These are phyloP conservation scores for Nicotiana knightiana DNA, from an alignment of 257 asterid species.

Conservation along the genomic window DNA sequence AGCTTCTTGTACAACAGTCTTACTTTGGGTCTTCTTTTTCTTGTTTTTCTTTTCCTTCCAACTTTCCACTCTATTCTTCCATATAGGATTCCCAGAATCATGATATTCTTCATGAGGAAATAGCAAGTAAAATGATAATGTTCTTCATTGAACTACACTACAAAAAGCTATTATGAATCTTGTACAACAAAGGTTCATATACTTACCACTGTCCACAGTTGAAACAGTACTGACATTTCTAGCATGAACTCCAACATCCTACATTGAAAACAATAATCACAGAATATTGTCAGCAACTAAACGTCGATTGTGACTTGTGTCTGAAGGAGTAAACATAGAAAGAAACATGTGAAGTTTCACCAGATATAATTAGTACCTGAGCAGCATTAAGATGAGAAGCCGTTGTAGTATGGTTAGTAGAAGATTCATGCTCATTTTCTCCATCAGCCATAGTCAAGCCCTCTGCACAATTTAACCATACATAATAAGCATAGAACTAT, in stretches of 20 bases:
- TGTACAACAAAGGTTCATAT: neutral
- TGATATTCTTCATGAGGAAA: conserved; percentile 43
- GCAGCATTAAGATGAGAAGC: conserved; percentile 32
- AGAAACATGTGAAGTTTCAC: neutral
- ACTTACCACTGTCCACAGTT: conserved; percentile 88
- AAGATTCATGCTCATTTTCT: conserved; percentile 31
- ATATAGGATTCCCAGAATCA: conserved; percentile 84
- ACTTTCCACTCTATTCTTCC: conserved; percentile 97
- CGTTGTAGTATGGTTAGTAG: conserved; percentile 29
- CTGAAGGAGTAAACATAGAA: neutral
- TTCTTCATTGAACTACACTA: neutral
- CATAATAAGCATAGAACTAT: neutral
- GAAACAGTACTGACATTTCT: conserved; percentile 85
- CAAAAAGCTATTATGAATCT: neutral
- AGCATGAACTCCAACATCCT: conserved; percentile 89
- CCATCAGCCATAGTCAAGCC: conserved; percentile 16
- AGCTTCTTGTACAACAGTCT: conserved; percentile 44
- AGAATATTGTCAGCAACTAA: neutral
- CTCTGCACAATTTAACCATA: conserved; percentile 24
- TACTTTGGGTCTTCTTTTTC: conserved; percentile 47
- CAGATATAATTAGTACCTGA: conserved; percentile 27
- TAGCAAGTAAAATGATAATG: conserved; percentile 11
- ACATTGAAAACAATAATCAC: conserved; percentile 12
- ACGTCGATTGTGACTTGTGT: neutral
- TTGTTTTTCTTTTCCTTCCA: conserved; percentile 94